phyloP scores from a whole-genome alignment of 345 rosid species.

The Acer negundo region DNA sequence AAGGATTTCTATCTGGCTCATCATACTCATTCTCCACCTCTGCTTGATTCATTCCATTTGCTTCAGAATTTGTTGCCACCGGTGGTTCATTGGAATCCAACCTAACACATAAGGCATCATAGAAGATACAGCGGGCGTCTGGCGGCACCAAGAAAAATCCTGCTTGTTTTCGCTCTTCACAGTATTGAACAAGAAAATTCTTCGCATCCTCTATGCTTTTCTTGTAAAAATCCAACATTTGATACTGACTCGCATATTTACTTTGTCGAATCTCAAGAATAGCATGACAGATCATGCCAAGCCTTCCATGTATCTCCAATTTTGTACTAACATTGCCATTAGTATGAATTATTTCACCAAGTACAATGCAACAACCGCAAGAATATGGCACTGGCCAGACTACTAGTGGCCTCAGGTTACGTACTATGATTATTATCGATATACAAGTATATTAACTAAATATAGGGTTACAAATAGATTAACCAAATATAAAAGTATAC shows the following conservation, averaged over 20 bases:
- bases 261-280: slow-evolving; percentile 12
- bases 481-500: too few relatives aligned
- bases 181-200: slow-evolving; percentile 48
- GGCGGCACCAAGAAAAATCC: slow-evolving; percentile 37
- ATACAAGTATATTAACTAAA: too few relatives aligned
- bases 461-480: too few relatives aligned
- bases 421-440: too few relatives aligned
- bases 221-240: slow-evolving; percentile 47
- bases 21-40: slow-evolving; percentile 21
- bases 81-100: slow-evolving; percentile 26
- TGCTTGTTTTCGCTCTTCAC: slow-evolving; percentile 31
- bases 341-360: slow-evolving; percentile 50
- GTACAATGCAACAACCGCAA: slow-evolving; percentile 50
- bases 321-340: slow-evolving; percentile 39
- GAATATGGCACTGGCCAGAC: slow-evolving; percentile 38
- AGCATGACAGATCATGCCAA: slow-evolving; percentile 55
- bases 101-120: slow-evolving; percentile 45
- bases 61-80: background rate
- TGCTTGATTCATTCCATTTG: slow-evolving; percentile 9
- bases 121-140: slow-evolving; percentile 51
- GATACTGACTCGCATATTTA: background rate
- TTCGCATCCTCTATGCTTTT: slow-evolving; percentile 42
- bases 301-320: slow-evolving; percentile 65
- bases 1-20: slow-evolving; percentile 8
- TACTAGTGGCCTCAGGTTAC: slow-evolving; percentile 7